phyloP scores from a whole-genome alignment of 202 grass and related monocot genomes.

The Elaeis oleifera region DNA sequence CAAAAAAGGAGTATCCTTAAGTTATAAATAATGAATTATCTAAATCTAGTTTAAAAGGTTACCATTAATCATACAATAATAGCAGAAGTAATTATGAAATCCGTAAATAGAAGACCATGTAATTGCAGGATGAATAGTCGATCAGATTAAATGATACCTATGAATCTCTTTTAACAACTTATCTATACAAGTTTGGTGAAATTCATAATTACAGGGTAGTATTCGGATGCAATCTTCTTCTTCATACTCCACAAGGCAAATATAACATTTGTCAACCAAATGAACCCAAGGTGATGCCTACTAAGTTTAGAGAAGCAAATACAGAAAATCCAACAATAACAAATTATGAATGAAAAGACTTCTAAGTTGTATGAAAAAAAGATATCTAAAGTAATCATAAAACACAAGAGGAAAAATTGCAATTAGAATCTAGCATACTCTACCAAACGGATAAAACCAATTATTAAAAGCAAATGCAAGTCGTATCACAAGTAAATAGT shows the following conservation, averaged over 20 bases:
- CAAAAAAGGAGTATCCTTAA: no score
- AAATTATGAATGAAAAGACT: background rate
- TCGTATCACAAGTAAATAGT: no score
- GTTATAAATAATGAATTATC: no score
- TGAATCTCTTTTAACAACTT: constrained; percentile 99
- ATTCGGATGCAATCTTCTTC: constrained; percentile 83
- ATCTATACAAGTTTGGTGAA: constrained; percentile 96
- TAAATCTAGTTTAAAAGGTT: no score
- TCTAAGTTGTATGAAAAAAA: background rate
- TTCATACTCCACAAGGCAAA: constrained; percentile 97
- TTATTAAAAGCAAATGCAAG: no score
- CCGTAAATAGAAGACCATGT: no score
- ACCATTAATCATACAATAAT: no score
- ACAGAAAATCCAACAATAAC: background rate
- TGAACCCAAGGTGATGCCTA: background rate
- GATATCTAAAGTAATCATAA: background rate
- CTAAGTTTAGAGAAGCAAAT: background rate
- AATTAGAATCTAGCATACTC: no score
- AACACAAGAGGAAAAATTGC: background rate
- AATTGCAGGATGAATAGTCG: background rate
- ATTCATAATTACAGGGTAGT: constrained; percentile 89
- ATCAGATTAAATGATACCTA: constrained; percentile 42
- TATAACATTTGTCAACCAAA: constrained; percentile 55
- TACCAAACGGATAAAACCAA: no score
- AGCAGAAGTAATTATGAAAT: no score